Conservation (phyloP, 306 rosid species). For the Cucurbita maxima region DNA sequence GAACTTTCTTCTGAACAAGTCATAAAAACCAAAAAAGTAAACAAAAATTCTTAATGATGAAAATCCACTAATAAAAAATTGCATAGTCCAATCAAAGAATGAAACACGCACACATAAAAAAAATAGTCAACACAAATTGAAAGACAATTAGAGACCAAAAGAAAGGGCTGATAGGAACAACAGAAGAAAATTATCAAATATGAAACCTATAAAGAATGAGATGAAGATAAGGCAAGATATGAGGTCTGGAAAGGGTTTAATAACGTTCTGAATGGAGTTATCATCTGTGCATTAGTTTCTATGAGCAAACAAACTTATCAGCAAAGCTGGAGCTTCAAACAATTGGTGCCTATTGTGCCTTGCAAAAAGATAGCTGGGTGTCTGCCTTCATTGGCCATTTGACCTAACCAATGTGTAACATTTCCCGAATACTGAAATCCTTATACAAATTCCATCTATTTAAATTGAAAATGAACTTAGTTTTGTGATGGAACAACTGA, state of each 20-base stretch:
- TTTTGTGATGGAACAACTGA: not conserved
- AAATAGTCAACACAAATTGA: not conserved
- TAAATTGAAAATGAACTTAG: not conserved
- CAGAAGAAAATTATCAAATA: not conserved
- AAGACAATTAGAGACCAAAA: not conserved
- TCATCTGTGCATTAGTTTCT: not conserved
- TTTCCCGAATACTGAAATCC: not conserved
- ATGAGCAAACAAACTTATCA: not conserved
- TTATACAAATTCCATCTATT: not conserved
- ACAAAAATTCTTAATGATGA: too few relatives aligned
- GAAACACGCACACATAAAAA: not conserved
- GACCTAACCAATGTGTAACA: not conserved
- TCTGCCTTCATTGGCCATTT: not conserved
- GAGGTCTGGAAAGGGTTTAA: not conserved
- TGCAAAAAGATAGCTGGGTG: not conserved
- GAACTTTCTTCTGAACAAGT: not conserved
- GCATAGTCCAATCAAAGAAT: not conserved
- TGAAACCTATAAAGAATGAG: not conserved
- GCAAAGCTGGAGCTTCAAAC: not conserved
- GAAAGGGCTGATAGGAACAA: not conserved
- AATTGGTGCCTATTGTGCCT: not conserved
- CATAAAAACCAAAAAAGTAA: not conserved
- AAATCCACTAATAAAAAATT: too few relatives aligned
- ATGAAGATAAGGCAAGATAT: not conserved
- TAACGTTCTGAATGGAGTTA: not conserved